Base-by-base conservation (phyloP, 768 basidiomycete genomes). In the Termitomyces bulborhizus region DNA sequence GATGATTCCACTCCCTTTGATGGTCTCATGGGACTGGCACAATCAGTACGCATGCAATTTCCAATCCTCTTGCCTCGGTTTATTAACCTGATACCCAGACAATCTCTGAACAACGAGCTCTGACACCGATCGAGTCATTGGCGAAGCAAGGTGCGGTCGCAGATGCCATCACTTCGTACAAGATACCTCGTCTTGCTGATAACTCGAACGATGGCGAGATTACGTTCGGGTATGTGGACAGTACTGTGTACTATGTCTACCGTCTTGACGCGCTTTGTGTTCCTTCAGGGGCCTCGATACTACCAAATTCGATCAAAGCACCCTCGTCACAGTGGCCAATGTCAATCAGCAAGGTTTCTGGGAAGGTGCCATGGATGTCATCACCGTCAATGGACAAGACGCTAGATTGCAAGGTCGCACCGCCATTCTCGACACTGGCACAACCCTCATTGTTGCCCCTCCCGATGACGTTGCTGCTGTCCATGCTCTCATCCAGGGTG, bases 11-110 rank as follows among this genome's bases (percentile, higher is more conserved):
- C 75, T 40, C 72, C 79, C 1, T 89, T 88, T 58, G 86, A 90
- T 64, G 88, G 90, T 15, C 68, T 92, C 37, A 86, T 90, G 83
- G 89, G 90, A 36, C 76, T 89, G 46, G 90, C 86, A 6, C 75
- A 85, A 71, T 86, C 85, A 48, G 85, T 84, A 58, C 51, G 80
- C 72, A 34, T 18, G 29, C 24, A 15, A 32, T 21, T 32, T 26
- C 9, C 5, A 16, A 13, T 13, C 21, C 15, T 9, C 29, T 40
- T 39, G 32, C 51, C 37, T 41, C 6, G 15, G 13, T 32, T 34
- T 15, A 11, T 47, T 59, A n/a, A 59, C 9, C 11, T 21, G 15
- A 32, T 29, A 31, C 4, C 1, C 37, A 86, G 81, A 70, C 65
- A 6, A 74, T 93, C 51, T 91, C 90, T 26, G 61, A 86, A 57